Conservation (phyloP, 441 rosid species). For the Corymbia calophylla region DNA sequence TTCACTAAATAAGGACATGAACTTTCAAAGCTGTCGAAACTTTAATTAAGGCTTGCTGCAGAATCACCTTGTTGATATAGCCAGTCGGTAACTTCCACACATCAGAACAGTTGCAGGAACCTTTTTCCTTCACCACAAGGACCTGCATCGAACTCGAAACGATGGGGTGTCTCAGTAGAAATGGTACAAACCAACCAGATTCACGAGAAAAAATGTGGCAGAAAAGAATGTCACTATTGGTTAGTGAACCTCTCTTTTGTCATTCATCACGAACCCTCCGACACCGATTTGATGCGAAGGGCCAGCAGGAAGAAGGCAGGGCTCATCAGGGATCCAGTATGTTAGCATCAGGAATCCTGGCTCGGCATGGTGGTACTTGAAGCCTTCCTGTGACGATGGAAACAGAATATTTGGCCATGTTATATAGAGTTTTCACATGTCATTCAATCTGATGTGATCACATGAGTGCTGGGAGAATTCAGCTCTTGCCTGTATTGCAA, state of each 20-base stretch:
- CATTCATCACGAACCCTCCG: conserved; percentile 33
- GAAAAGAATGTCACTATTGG: not conserved
- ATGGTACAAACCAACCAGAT: not conserved
- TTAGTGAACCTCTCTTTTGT: conserved; percentile 23
- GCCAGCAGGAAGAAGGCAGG: conserved; percentile 29
- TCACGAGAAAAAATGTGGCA: not conserved
- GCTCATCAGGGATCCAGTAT: conserved; percentile 31
- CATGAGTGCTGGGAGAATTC: not conserved
- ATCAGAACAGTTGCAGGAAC: conserved; percentile 25
- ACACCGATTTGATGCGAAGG: conserved; percentile 43
- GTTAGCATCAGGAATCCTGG: conserved; percentile 34
- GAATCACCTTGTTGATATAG: conserved; percentile 31
- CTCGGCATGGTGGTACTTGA: conserved; percentile 38
- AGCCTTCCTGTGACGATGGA: conserved; percentile 25
- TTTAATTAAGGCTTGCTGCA: not conserved
- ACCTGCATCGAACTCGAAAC: conserved; percentile 7
- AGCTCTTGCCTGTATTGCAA: conserved; percentile 32
- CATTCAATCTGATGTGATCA: not conserved
- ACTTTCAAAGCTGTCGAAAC: not conserved
- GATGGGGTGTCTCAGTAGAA: not conserved
- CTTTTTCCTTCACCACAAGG: conserved; percentile 41
- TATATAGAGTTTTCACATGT: not conserved
- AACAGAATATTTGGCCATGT: not conserved
- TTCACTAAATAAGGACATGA: not conserved
- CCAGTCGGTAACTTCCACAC: conserved; percentile 52